These are phyloP conservation scores for Plasmodium sp. DNA, from an alignment of 169 alveolate species.

Conservation along the genomic window DNA sequence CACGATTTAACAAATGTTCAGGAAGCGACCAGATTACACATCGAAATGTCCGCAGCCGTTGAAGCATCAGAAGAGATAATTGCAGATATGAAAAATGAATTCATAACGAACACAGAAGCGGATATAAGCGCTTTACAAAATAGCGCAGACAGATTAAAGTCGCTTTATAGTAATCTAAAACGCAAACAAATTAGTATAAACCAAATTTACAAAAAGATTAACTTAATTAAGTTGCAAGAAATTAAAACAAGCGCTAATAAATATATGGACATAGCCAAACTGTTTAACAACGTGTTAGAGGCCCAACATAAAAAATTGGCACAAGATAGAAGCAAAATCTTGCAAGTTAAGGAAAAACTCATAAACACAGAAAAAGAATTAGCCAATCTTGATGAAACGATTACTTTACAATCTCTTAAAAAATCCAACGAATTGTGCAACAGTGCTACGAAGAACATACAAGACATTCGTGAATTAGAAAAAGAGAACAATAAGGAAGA, in stretches of 20 bases:
- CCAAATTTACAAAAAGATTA: not conserved
- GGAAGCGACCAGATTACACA: not conserved
- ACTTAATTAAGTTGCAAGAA: constrained; percentile 15
- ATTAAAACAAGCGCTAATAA: not conserved
- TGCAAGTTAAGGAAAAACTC: not conserved
- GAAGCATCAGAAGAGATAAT: not conserved
- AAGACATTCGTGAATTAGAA: not conserved
- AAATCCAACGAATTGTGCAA: not conserved
- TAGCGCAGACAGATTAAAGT: not conserved
- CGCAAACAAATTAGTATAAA: not conserved
- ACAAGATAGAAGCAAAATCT: not conserved
- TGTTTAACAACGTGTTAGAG: not conserved
- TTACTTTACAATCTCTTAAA: not conserved
- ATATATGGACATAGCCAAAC: not conserved
- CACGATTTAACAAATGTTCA: not conserved
- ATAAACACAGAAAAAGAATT: not conserved
- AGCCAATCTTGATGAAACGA: not conserved
- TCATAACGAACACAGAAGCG: not conserved
- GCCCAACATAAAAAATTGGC: not conserved
- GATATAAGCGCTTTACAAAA: not conserved
- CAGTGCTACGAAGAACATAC: not conserved
- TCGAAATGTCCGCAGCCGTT: not conserved
- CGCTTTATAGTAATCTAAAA: not conserved
- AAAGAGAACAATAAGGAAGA: not conserved
- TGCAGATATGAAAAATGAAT: not conserved